These are phyloP conservation scores for Globisporangium uncinulatum DNA, from an alignment of 352 stramenopile genomes.

Conservation along the genomic window DNA sequence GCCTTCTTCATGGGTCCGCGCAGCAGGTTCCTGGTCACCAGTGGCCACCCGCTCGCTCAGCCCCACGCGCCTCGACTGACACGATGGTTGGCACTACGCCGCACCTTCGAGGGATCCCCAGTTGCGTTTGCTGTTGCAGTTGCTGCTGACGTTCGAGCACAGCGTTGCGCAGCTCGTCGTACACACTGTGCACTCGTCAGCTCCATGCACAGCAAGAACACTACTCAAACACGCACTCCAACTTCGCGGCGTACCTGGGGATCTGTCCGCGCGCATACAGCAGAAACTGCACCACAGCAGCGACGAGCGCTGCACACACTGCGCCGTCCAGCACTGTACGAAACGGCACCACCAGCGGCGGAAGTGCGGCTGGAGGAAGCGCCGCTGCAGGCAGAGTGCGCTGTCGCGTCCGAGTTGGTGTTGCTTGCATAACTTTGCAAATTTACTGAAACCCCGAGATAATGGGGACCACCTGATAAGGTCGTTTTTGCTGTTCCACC, in stretches of 20 bases:
- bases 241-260: constrained; percentile 30
- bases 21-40: constrained; percentile 16
- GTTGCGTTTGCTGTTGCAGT: constrained; percentile 7
- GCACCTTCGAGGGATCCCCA: constrained; percentile 4
- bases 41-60: neutral
- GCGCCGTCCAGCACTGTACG: constrained; percentile 36
- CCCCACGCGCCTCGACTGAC: neutral
- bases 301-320: constrained; percentile 30
- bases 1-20: constrained; percentile 39
- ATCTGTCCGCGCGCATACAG: constrained; percentile 66
- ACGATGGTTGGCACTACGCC: too few relatives aligned
- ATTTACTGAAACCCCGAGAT: too few relatives aligned
- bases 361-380: constrained; percentile 2
- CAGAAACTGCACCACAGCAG: constrained; percentile 41
- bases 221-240: neutral
- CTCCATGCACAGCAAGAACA: neutral
- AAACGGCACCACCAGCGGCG: constrained; percentile 26
- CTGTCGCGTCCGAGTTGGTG: neutral
- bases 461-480: too few relatives aligned
- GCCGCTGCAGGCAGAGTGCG: neutral
- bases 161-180: constrained; percentile 35
- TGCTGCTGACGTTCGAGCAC: constrained; percentile 21
- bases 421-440: too few relatives aligned
- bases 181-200: constrained; percentile 29
- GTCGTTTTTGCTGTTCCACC: too few relatives aligned